Evolutionary conservation across 2,329 filamentous ascomycete species (phyloP).

Genomic region (Nakataea oryzae): DNA sequence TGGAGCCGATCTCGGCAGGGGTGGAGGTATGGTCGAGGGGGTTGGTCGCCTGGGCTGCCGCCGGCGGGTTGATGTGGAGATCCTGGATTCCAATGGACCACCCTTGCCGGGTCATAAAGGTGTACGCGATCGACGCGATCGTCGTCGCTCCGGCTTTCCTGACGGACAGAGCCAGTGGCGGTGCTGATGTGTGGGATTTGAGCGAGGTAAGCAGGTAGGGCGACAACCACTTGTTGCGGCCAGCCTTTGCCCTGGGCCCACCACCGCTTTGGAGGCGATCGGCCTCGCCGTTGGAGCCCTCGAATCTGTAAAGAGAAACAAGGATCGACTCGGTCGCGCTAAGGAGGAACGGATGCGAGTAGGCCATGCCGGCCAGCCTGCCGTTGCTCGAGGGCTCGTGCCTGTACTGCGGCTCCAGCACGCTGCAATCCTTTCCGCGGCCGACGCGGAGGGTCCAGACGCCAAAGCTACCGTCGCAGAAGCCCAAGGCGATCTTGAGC

Average conservation of each 20-base stretch:
- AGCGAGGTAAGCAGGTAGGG: conserved; percentile 65
- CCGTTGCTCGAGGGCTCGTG: conserved; percentile 55
- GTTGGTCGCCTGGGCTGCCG: conserved; percentile 1
- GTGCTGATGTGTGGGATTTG: conserved; percentile 67
- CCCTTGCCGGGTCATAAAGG: conserved; percentile 64
- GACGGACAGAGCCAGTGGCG: conserved; percentile 74
- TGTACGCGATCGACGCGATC: conserved; percentile 80
- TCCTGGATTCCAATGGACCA: conserved; percentile 94
- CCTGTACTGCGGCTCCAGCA: conserved; percentile 40
- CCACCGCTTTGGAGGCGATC: conserved; percentile 3
- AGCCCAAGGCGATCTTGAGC: conserved; percentile 58
- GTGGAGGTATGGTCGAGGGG: conserved; percentile 4
- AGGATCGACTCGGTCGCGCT: conserved; percentile 67
- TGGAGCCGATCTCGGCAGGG: conserved; percentile 23
- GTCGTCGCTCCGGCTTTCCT: conserved; percentile 53
- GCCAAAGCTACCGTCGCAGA: conserved; percentile 59
- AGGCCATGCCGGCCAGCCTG: conserved; percentile 59
- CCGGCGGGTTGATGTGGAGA: conserved; percentile 45
- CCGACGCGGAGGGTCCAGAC: conserved; percentile 38
- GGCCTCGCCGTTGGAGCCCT: conserved; percentile 13
- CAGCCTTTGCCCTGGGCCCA: background rate
- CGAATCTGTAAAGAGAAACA: conserved; percentile 67
- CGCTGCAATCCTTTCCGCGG: conserved; percentile 24
- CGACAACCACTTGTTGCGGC: conserved; percentile 12
- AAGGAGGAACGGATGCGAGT: conserved; percentile 64